Base-by-base conservation (phyloP, 306 rosid species). In the Cucurbita ficifolia region DNA sequence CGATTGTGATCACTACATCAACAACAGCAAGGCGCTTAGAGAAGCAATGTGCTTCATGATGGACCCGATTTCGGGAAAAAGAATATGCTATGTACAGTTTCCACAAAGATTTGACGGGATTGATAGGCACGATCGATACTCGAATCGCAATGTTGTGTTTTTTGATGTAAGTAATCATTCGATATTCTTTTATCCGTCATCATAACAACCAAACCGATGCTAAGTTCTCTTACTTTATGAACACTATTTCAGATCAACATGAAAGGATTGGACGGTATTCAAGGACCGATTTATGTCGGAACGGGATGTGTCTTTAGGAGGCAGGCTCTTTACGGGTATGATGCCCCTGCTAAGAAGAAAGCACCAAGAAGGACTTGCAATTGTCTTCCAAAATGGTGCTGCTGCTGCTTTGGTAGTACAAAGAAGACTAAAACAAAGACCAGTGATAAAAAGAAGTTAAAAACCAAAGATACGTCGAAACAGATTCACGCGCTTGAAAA, bases 1-100 rank as follows among this genome's bases (percentile, higher is more conserved):
- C 2, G 97, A 92, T 71, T 92, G 97, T 86, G 97, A 92, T 85
- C 97, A 92, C 92, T 92, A 92, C 81, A 88, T 92, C 72, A 92
- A 92, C 87, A 92, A 92, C 81, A 92, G 97, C 59, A 89, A 81
- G 85, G 97, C 97, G 12, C 96, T 92, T 79, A 87, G 97, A 3
- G 97, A 92, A 81, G 88, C 97, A 54, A 92, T 92, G 97, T 92
- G 97, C 80, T 92, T 92, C 88, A 81, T 92, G 96, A 92, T 92
- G 96, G 97, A 92, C 73, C 94, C 97, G 64, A 86, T 87, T 8
- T 92, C 92, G 9, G 97, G 97, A 78, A 86, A 85, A 82, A 85
- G 86, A 79, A 86, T 92, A 59, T 92, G 96, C 82, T 92, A 92
- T 19, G 96, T 89, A 39, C 96, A 92, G 72, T 92, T 92, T 81